Evolutionary conservation across 2,329 filamentous ascomycete species (phyloP), one percentile per base, ranked within the genome.

Genomic region (Nothopassalora personata): DNA sequence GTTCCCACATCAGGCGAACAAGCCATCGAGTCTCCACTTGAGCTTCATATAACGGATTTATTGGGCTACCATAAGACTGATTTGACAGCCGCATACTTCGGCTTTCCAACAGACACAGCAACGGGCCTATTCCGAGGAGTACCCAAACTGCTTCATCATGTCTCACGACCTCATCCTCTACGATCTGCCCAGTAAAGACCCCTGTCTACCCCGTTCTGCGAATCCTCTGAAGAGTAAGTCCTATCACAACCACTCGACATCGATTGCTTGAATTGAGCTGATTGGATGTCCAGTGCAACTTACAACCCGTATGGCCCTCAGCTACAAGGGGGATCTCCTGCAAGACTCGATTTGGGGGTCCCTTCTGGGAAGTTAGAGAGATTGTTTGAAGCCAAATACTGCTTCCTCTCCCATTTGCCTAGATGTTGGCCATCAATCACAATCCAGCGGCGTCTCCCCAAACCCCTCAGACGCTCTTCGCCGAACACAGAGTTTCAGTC

Each of bases 211-310:
- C 54, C 90, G 87, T 87, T 87, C 86, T 0, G 74, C 81, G 47
- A 90, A 90, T 70, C 81, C 86, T 0, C 89, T 86, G 86, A 89
- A 87, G 73, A 84, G 52, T 39, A 43, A 11, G 54, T 45, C 27
- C n/a, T 18, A 19, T 28, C 15, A 23, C 18, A 23, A 5, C 27
- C 10, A 31, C 33, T 19, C 5, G 23, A 34, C 31, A 33, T 13
- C n/a, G n/a, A 49, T 28, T 28, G 15, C 30, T 27, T 13, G 8
- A 36, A 19, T 5, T 30, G 28, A 9, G 15, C 18, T 13, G 23
- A 19, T 23, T 23, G 8, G 4, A 54, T 50, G 15, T n/a, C n/a
- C n/a, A n/a, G n/a, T n/a, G n/a, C n/a, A 28, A 31, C 33, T 3
- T 27, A n/a, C 47, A 76, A 49, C 85, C 85, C 84, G 87, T 1